phyloP scores from a whole-genome alignment of 73 alveolate species.

The Chromera velia region DNA sequence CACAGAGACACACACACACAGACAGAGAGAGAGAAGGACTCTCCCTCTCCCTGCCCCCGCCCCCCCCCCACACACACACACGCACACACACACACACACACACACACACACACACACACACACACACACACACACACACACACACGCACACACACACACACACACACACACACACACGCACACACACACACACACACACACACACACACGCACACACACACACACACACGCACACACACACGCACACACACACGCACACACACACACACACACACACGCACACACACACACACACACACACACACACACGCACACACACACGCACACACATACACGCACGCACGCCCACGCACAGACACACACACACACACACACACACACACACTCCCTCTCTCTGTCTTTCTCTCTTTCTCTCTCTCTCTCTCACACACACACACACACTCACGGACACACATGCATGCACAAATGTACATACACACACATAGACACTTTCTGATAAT shows the following conservation, averaged over 20 bases:
- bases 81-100: background rate
- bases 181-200: background rate
- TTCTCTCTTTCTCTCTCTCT: background rate
- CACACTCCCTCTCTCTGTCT: background rate
- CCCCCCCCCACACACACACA: no score
- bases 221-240: background rate
- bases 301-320: background rate
- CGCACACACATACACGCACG: background rate
- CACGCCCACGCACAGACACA: no score
- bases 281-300: background rate
- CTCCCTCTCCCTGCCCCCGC: background rate
- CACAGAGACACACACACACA: background rate
- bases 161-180: background rate
- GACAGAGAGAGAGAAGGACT: background rate
- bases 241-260: background rate
- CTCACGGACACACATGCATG: no score
- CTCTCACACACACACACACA: background rate
- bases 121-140: background rate
- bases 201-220: background rate
- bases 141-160: background rate
- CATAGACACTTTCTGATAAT: background rate
- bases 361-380: no score
- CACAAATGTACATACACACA: background rate
- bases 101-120: background rate
- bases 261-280: background rate